Evolutionary conservation across 805 yeast genomes (phyloP), one percentile per base, ranked within the genome.

Genomic region (Lipomyces spencermartinsiae): DNA sequence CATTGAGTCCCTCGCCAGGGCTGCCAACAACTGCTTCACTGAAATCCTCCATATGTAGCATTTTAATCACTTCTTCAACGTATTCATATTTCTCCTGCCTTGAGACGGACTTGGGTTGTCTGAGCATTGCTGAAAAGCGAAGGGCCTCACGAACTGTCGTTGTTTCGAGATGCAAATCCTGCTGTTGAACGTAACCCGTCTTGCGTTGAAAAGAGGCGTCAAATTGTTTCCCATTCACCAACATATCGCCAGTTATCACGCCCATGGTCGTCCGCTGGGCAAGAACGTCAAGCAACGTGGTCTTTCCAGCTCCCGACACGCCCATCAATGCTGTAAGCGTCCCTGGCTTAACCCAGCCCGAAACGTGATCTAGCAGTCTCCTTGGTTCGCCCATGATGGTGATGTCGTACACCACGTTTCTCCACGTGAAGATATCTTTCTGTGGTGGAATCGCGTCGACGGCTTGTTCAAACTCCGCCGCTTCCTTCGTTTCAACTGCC

Each of bases 261-360:
- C 93, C 94, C 77, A 85, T 81, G 54, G 87, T 84, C 64, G 89
- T 85, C 78, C 93, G 84, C 74, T 87, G 90, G 31, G 92, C 87
- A 68, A 90, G 83, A 72, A 89, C 88, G 77, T 89, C 89, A 73
- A 90, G 82, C 64, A 90, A 57, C 9, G 68, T 90, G 29, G 94
- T 90, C 74, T 90, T 90, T 81, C 94, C 94, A 61, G 94, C 94
- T 80, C 94, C 94, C 39, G 94, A 90, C 22, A 39, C 63, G 74
- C 94, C 94, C 89, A 87, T 86, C 63, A 87, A 77, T 4, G 94
- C 95, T 62, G 93, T 90, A 75, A 90, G 80, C 55, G 92, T 89
- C 71, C 93, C 93, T 7, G 93, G 93, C 74, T 88, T 88, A 54
- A 89, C 92, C 90, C 91, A 90, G 59, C 94, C 94, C 74, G 88